Evolutionary conservation across 192 early-diverging fungal species (phyloP), one percentile per base, ranked within the genome.

Genomic region (Coemansia erecta): DNA sequence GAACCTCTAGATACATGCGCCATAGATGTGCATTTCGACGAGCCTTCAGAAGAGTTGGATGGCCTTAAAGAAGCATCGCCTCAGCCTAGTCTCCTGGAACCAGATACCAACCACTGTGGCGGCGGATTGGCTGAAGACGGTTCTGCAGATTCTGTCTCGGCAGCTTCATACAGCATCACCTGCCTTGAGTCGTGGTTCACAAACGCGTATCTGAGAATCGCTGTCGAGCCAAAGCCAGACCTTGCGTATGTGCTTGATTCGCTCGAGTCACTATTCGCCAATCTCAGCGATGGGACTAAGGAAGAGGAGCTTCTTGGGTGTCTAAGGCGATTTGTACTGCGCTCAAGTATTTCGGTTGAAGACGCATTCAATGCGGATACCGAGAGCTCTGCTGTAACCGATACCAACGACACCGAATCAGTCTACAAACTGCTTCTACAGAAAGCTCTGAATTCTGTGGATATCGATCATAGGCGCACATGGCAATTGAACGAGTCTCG

Each of bases 401-500:
- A 37, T 37, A 9, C 35, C 35, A 37, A 1, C 35, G 10, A 7
- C 35, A 9, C 35, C 8, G 35, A 19, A 10, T 17, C 23, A 48
- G 18, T 26, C n/a, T 42, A 35, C 53, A 8, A 8, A 3, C 45
- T 18, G 44, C 35, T 0, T 45, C 31, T 18, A 64, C 67, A 23
- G 21, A 23, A 41, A 22, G 37, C 58, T 6, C 45, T 56, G 9
- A 5, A 45, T 3, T 21, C 15, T 15, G 43, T 17, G 21, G 18
- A 63, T 15, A 39, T 7, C 8, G n/a, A 23, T 11, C 13, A 21
- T 15, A 56, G 49, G 42, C 70, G 63, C 42, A 22, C 15, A 26
- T 79, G 76, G 76, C 70, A 69, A 8, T 19, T 79, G 10, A 62
- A 68, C 26, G 76, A 79, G 43, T 79, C 68, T 21, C 76, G 67